Base-by-base conservation (phyloP, 257 asterid species). In the Penstemon barbatus region DNA sequence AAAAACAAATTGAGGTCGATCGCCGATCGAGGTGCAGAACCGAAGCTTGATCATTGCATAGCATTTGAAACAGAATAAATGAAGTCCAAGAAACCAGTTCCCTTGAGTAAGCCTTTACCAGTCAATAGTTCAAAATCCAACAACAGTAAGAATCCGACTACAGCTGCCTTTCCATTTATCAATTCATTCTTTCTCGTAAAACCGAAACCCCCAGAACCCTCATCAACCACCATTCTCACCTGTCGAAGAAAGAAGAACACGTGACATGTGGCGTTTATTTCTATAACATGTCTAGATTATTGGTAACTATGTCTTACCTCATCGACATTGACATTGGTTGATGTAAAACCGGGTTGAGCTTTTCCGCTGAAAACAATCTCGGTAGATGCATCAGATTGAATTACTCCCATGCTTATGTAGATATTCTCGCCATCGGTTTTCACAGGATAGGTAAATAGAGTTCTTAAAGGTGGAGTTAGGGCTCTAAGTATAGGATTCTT, bases 71-170 rank as follows among this genome's bases (percentile, higher is more conserved):
- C 19, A 0, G 94, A 82, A 74, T 93, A 90, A 66, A 93, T 82
- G 90, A 93, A 93, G 79, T 93, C 99, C 96, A 93, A 80, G 91
- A 93, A 85, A 15, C 97, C 99, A 38, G 99, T 90, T 78, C 99
- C 99, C 77, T 82, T 88, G 72, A 90, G 95, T 11, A 93, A 69
- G 19, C 99, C 99, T 82, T 84, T 86, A 45, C 99, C 99, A 6
- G 97, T 90, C 77, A 93, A 57, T 4, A 93, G 95, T 69, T 93
- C 99, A 56, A 93, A 86, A 79, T 88, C 97, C 81, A 93, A 73
- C 51, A 93, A 94, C 89, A 93, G 56, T 18, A 93, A 79, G 81
- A 93, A 93, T 6, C 97, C 97, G 8, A 90, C 81, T 40, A 69
- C 83, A 19, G 99, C 99, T 51, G 98, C 96, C 78, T 86, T 93